Conservation (phyloP, 192 early-diverging fungal genomes). For the Backusella psychrophila region DNA sequence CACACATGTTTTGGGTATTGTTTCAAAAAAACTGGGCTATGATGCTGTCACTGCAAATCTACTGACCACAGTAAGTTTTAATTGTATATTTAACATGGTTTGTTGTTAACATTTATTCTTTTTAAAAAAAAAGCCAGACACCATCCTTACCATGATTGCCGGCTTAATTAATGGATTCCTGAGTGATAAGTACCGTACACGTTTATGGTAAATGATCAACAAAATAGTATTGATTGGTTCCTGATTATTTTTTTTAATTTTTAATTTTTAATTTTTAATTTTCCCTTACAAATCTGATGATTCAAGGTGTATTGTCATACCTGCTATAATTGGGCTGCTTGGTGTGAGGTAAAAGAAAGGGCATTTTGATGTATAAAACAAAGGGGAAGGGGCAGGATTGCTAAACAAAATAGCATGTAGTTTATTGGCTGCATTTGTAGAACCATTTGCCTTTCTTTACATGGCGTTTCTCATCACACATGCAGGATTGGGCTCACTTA, state of each 20-base stretch:
- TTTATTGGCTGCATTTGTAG: slow-evolving; percentile 31
- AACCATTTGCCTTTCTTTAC: slow-evolving; percentile 33
- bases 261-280: neutral
- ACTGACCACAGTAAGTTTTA: slow-evolving; percentile 28
- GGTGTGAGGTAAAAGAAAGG: slow-evolving; percentile 23
- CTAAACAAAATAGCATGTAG: slow-evolving; percentile 5
- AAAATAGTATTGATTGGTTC: neutral
- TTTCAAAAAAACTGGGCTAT: slow-evolving; percentile 34
- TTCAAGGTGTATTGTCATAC: slow-evolving; percentile 32
- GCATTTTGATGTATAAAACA: too few species aligned
- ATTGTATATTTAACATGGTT: neutral
- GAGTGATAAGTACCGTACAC: slow-evolving; percentile 29
- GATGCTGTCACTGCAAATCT: slow-evolving; percentile 37
- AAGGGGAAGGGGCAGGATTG: neutral
- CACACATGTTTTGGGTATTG: slow-evolving; percentile 29
- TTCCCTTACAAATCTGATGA: neutral
- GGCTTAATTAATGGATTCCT: slow-evolving; percentile 30
- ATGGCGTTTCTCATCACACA: slow-evolving; percentile 30
- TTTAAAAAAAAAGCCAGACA: slow-evolving; percentile 23
- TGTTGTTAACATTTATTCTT: neutral
- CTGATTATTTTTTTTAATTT: neutral
- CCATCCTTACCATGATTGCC: slow-evolving; percentile 30
- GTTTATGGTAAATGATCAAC: slow-evolving; percentile 25
- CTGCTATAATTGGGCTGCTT: slow-evolving; percentile 24
- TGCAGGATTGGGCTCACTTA: slow-evolving; percentile 23